Conservation (phyloP, 495 filamentous ascomycete species). For the Venustampulla echinocandica region DNA sequence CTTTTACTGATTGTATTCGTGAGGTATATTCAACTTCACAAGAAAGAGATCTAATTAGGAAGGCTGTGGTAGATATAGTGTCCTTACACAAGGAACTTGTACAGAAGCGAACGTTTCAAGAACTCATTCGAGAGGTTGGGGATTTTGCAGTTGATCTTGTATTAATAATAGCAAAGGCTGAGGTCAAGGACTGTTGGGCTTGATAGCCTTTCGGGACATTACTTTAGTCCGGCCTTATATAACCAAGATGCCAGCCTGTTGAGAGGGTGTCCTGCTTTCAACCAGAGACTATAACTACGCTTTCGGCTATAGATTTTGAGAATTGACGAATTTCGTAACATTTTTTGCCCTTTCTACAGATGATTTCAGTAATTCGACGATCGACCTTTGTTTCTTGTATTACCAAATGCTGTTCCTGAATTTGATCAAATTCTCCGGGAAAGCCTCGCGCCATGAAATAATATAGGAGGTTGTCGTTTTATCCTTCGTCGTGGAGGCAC, state of each 20-base stretch:
- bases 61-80: slow-evolving; percentile 7
- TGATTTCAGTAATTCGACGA: background rate
- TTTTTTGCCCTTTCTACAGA: background rate
- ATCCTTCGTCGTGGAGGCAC: too few species aligned
- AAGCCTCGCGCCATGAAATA: background rate
- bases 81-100: slow-evolving; percentile 12
- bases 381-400: background rate
- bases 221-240: slow-evolving; percentile 2
- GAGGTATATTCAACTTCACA: slow-evolving; percentile 11
- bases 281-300: background rate
- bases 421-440: background rate
- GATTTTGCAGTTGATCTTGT: slow-evolving; percentile 16
- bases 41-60: slow-evolving; percentile 1
- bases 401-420: background rate
- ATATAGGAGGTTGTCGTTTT: too few species aligned
- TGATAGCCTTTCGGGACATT: slow-evolving; percentile 1
- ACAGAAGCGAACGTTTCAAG: slow-evolving; percentile 9
- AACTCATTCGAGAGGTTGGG: slow-evolving; percentile 12
- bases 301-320: background rate
- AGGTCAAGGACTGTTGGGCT: slow-evolving; percentile 2
- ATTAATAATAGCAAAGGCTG: slow-evolving; percentile 2
- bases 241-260: slow-evolving; percentile 2
- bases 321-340: background rate
- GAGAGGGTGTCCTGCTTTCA: background rate
- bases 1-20: slow-evolving; percentile 14